Percentiles rank a stretch among this genome's conserved stretches.
These are phyloP conservation scores for Paxillus involutus DNA, from an alignment of 768 basidiomycete species.

Conservation along the genomic window DNA sequence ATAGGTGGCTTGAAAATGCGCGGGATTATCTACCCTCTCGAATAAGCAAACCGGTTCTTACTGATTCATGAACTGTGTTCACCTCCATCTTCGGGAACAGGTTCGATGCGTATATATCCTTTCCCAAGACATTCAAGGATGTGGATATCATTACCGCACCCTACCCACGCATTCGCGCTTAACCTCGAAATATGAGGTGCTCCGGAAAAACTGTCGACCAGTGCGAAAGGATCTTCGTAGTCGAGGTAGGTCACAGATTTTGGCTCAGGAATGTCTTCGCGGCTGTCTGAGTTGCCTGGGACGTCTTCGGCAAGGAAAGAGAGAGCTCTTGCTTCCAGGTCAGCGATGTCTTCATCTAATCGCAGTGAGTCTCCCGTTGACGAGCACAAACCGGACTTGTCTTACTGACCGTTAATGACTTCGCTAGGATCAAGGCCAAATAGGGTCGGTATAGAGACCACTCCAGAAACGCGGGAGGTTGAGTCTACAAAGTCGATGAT, in stretches of 20 bases:
- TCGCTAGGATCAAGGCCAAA: conserved; percentile 81
- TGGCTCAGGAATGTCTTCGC: conserved; percentile 48
- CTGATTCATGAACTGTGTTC: neutral
- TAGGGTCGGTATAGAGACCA: conserved; percentile 78
- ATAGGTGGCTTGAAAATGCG: conserved; percentile 50
- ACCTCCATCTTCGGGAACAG: conserved; percentile 38
- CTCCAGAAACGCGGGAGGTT: conserved; percentile 60
- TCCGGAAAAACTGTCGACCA: conserved; percentile 50
- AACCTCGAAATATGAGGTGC: conserved; percentile 52
- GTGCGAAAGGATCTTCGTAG: conserved; percentile 69
- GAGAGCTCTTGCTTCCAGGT: conserved; percentile 43
- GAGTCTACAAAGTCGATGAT: conserved; percentile 93
- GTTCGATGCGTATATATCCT: conserved; percentile 67
- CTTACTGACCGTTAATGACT: conserved; percentile 53
- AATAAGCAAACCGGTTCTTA: neutral
- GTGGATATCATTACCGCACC: conserved; percentile 68
- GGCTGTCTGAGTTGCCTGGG: conserved; percentile 17
- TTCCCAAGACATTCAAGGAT: conserved; percentile 74
- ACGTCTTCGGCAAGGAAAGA: conserved; percentile 5
- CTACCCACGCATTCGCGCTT: conserved; percentile 75
- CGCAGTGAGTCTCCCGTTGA: neutral
- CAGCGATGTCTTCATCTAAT: conserved; percentile 52
- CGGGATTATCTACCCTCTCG: conserved; percentile 9
- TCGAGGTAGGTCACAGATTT: conserved; percentile 72
- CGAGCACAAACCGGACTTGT: neutral